phyloP scores from a whole-genome alignment of 2,329 filamentous ascomycete species.

The Aspergillus melleus region DNA sequence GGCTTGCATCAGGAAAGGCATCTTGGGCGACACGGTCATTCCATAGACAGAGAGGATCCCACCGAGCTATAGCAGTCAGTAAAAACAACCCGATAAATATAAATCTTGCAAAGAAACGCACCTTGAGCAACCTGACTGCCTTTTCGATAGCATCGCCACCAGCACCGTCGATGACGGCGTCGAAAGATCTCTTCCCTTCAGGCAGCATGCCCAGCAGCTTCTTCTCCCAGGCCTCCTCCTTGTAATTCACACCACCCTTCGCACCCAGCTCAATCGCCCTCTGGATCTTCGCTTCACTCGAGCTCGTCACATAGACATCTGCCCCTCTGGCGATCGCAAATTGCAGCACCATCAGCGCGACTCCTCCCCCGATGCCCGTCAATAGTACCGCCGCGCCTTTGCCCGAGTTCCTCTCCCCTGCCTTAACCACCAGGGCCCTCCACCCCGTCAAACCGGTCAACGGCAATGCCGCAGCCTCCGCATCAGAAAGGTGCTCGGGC shows the following conservation, averaged over 20 bases:
- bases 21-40: constrained; percentile 83
- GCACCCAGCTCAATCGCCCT: constrained; percentile 72
- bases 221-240: constrained; percentile 77
- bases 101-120: constrained; percentile 26
- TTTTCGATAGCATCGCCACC: constrained; percentile 80
- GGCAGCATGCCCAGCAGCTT: constrained; percentile 62
- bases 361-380: constrained; percentile 90
- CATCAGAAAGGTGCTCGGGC: constrained; percentile 68
- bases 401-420: constrained; percentile 53
- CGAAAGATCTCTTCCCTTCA: constrained; percentile 66
- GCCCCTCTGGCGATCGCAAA: constrained; percentile 75
- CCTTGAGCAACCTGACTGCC: constrained; percentile 68
- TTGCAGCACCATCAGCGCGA: constrained; percentile 77
- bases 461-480: constrained; percentile 80
- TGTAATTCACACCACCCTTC: constrained; percentile 79
- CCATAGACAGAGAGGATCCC: constrained; percentile 86
- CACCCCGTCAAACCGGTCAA: constrained; percentile 85
- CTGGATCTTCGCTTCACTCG: constrained; percentile 71
- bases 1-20: constrained; percentile 82
- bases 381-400: constrained; percentile 74
- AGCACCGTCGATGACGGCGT: constrained; percentile 87
- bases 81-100: not conserved
- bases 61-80: constrained; percentile 54
- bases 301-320: constrained; percentile 79
- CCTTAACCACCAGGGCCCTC: constrained; percentile 82